Base-by-base conservation (phyloP, 352 stramenopile genomes). In the Phytophthora uliginosa region DNA sequence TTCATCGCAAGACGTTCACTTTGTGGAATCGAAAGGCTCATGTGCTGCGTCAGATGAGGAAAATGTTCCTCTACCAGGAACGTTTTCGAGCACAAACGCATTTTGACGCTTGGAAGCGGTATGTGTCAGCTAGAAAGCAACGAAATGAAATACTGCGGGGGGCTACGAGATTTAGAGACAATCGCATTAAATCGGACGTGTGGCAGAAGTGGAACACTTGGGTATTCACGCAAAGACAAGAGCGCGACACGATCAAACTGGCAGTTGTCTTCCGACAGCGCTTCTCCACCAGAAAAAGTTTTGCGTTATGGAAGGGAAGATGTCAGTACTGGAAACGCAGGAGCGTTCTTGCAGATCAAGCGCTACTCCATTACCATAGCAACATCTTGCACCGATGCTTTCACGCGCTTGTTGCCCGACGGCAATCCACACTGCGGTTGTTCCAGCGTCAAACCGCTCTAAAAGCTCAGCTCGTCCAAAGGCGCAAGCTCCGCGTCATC, bases 21-120 rank as follows among this genome's bases (percentile, higher is more conserved):
- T 57, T 51, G 2, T 88, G 81, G 81, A 82, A 58, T 22, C 62
- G 22, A 7, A 67, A 59, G 51, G 51, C 62, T 48, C 67, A 73
- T 53, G 52, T 89, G 10, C 31, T 90, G 2, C 71, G 58, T 3
- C 77, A 73, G 20, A 75, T 90, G 73, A 74, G 70, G 6, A 74
- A 71, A 4, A 72, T 86, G 55, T 69, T 88, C 31, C 48, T 53
- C 7, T 79, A 71, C 34, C 81, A 90, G 55, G 74, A 80, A 34
- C 51, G 59, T 1, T 83, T 78, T 26, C 64, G 68, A 22, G 53
- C 79, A 0, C 73, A 81, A 51, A 78, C n/a, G 8, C 81, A 91
- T 47, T 89, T 91, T 56, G 52, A 61, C 4, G 70, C 75, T 4
- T 92, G 85, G 85, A 86, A 83, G 51, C 74, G 73, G 7, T 77